These are phyloP conservation scores for Coprinellus aureogranulatus DNA, from an alignment of 768 basidiomycete genomes.

Conservation along the genomic window DNA sequence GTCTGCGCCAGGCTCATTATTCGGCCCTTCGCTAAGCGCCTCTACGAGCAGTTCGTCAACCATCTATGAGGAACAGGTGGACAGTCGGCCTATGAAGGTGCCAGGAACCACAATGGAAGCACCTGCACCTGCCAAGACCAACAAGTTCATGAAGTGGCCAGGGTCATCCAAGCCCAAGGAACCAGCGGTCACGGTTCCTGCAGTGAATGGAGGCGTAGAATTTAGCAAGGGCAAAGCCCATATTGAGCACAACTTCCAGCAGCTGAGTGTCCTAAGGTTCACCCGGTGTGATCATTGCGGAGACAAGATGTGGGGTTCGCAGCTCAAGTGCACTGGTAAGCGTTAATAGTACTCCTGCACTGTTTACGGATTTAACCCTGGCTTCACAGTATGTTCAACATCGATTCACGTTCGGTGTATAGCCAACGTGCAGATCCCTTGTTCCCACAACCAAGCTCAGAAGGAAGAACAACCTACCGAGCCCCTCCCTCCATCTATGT, in stretches of 20 bases:
- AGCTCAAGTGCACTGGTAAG: constrained; percentile 85
- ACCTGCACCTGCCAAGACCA: constrained; percentile 45
- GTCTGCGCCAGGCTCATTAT: constrained; percentile 12
- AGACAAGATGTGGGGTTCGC: constrained; percentile 99
- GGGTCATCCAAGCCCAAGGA: constrained; percentile 50
- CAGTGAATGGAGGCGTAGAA: constrained; percentile 18
- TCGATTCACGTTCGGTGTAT: constrained; percentile 88
- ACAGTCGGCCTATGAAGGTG: constrained; percentile 35
- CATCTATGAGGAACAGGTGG: constrained; percentile 47
- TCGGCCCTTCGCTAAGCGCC: constrained; percentile 39
- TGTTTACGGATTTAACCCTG: not conserved
- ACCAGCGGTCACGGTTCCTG: constrained; percentile 25
- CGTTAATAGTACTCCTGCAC: constrained; percentile 34
- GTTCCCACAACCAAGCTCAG: constrained; percentile 47
- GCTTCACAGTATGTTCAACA: constrained; percentile 66
- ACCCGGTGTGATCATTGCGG: constrained; percentile 93
- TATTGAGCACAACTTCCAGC: constrained; percentile 84
- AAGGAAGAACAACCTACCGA: constrained; percentile 33
- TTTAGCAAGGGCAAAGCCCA: constrained; percentile 35
- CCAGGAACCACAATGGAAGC: constrained; percentile 47
- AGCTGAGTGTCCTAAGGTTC: constrained; percentile 82
- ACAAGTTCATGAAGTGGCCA: constrained; percentile 69
- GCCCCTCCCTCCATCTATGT: constrained; percentile 72
- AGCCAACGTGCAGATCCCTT: constrained; percentile 62
- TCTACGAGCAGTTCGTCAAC: constrained; percentile 47